Conservation (phyloP, 2,329 filamentous ascomycete species). For the Aspergillus arachidicola region DNA sequence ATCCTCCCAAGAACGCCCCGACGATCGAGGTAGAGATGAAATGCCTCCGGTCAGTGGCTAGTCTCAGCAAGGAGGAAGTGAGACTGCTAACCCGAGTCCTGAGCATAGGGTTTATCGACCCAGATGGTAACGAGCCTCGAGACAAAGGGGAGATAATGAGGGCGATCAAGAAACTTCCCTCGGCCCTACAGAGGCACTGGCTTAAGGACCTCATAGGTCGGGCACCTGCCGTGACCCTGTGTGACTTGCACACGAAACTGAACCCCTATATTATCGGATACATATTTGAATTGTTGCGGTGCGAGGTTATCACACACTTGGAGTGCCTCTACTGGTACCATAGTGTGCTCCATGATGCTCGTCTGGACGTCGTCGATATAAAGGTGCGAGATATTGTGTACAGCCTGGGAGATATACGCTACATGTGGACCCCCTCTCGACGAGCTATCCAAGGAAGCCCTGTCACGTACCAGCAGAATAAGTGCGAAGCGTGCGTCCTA, state of each 20-base stretch:
- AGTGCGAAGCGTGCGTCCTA: constrained; percentile 44
- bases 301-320: constrained; percentile 29
- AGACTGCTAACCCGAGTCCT: constrained; percentile 26
- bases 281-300: constrained; percentile 22
- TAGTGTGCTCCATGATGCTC: constrained; percentile 9
- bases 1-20: background rate
- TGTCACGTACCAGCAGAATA: constrained; percentile 28
- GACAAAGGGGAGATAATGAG: constrained; percentile 7
- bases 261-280: constrained; percentile 27
- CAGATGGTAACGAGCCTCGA: background rate
- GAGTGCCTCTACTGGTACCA: constrained; percentile 23
- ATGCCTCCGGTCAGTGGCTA: constrained; percentile 21
- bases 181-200: constrained; percentile 11
- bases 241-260: constrained; percentile 25
- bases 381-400: constrained; percentile 17
- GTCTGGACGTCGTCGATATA: constrained; percentile 5
- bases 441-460: constrained; percentile 4
- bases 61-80: constrained; percentile 25
- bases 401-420: constrained; percentile 30
- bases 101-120: constrained; percentile 21
- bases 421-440: constrained; percentile 33
- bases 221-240: constrained; percentile 22
- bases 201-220: constrained; percentile 22
- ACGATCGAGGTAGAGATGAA: constrained; percentile 8
- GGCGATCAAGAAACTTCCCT: constrained; percentile 16